Percentiles rank a stretch among this genome's conserved stretches.
Conservation (phyloP, 164 flowering plant species). For the Liriodendron chinense region DNA sequence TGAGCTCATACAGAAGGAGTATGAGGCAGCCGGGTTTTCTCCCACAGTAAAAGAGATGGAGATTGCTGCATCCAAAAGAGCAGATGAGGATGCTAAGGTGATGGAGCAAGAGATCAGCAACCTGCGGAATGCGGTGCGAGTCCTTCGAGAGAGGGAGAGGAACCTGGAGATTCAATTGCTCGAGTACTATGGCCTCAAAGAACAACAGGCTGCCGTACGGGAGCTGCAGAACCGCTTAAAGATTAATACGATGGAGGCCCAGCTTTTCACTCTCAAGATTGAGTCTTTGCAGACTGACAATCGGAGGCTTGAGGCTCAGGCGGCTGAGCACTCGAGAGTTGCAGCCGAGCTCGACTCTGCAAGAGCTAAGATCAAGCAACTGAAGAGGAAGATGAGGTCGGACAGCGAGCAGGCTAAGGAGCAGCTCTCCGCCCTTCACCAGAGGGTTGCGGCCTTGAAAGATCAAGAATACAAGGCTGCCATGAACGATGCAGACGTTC, state of each 20-base stretch:
- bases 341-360: conserved; percentile 72
- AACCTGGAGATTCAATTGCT: conserved; percentile 68
- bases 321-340: conserved; percentile 50
- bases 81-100: conserved; percentile 19
- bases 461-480: conserved; percentile 40
- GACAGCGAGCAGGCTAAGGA: conserved; percentile 63
- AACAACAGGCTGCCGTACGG: conserved; percentile 66
- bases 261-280: conserved; percentile 60
- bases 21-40: conserved; percentile 29
- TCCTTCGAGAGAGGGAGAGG: conserved; percentile 72
- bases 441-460: conserved; percentile 53
- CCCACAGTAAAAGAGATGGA: conserved; percentile 31
- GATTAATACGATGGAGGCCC: conserved; percentile 62
- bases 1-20: conserved; percentile 48
- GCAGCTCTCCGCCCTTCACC: conserved; percentile 53
- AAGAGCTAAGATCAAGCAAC: conserved; percentile 49
- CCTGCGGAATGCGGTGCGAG: conserved; percentile 43
- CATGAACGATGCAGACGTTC: conserved; percentile 22
- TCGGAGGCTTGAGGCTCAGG: conserved; percentile 54
- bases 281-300: conserved; percentile 80
- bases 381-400: conserved; percentile 57
- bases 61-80: conserved; percentile 15
- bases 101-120: conserved; percentile 53
- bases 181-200: conserved; percentile 88
- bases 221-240: conserved; percentile 79